Evolutionary conservation across 139 green algal genomes (phyloP), one percentile per base, ranked within the genome.

Genomic region (Edaphochlamys debaryana): DNA sequence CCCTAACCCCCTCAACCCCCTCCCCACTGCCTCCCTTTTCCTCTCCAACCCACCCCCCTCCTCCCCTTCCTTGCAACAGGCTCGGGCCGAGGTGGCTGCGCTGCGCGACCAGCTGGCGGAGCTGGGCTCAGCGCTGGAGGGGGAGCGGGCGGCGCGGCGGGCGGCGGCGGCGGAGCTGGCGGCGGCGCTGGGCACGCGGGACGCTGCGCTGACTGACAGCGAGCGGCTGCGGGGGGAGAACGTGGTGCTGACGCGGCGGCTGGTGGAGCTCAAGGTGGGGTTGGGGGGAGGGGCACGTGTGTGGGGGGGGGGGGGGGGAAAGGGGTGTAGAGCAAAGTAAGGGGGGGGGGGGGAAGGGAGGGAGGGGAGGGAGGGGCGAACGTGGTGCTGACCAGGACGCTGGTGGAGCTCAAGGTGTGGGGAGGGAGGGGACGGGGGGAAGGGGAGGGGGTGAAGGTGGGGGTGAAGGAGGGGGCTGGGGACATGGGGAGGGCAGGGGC

Each of bases 231-330:
- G 87, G 40, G 67, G 32, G 8, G 92, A 94, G 42, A 92, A 89
- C 34, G 42, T 19, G 0, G n/a, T 13, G 36, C 72, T 91, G 67
- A 69, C 89, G 32, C 69, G 82, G 41, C 83, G 91, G 2, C 79
- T 96, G 48, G 60, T 94, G 52, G 82, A 93, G 67, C 42, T 94
- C 15, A 94, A 95, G 85, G 78, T 71, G 72, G 23, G 52, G 30
- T 3, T 3, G 8, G 56, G 69, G 69, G 41, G 45, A n/a, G n/a
- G n/a, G n/a, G n/a, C n/a, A n/a, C 15, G 48, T 15, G 48, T 30
- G 54, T 63, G 85, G 77, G 58, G 71, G 23, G 52, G 30, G 2
- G 1, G 25, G 56, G 71, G 71, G n/a, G 50, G 38, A 56, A 19
- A 56, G 38, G 17, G 66, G 27, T 36, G 29, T 67, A 37, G 8